Percentiles rank a stretch among this genome's conserved stretches.
Conservation (phyloP, 1,284 basidiomycete species). For the Somion occarium region DNA sequence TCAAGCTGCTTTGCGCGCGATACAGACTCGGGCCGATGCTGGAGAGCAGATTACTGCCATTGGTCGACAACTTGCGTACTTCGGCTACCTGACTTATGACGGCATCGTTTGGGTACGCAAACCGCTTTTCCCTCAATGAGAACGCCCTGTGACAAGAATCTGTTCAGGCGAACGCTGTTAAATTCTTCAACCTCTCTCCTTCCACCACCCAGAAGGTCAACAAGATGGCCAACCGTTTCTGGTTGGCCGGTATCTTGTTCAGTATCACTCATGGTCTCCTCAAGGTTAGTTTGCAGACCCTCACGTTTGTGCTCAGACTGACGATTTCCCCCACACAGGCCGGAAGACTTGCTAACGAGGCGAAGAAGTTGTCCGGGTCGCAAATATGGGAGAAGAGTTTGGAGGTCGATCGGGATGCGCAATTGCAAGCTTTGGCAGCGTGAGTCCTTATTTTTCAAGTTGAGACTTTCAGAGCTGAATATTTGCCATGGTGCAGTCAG, state of each 20-base stretch:
- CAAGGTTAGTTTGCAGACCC: constrained; percentile 55
- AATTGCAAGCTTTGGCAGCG: constrained; percentile 53
- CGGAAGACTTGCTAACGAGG: constrained; percentile 55
- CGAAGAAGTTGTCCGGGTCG: constrained; percentile 43
- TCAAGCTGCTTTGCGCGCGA: constrained; percentile 85
- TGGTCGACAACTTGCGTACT: constrained; percentile 86
- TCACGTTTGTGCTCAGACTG: background rate
- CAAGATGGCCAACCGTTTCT: constrained; percentile 81
- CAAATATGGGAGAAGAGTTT: constrained; percentile 57
- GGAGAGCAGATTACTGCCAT: constrained; percentile 82
- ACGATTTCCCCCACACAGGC: constrained; percentile 33
- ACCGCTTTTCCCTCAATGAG: background rate
- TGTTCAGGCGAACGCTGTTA: constrained; percentile 59
- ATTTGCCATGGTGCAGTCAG: constrained; percentile 43
- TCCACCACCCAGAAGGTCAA: constrained; percentile 64
- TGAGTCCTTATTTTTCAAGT: constrained; percentile 29
- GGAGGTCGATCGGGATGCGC: constrained; percentile 62
- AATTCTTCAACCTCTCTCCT: constrained; percentile 62
- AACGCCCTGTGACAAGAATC: background rate
- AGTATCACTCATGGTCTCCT: constrained; percentile 66
- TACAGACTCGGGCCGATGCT: constrained; percentile 50
- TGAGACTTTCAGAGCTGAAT: constrained; percentile 8
- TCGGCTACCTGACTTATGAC: constrained; percentile 85
- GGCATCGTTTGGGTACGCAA: constrained; percentile 72
- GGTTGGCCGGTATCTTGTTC: constrained; percentile 85